Evolutionary conservation across 345 rosid genomes (phyloP), one percentile per base, ranked within the genome.

Genomic region (Eucalyptus fibrosa): DNA sequence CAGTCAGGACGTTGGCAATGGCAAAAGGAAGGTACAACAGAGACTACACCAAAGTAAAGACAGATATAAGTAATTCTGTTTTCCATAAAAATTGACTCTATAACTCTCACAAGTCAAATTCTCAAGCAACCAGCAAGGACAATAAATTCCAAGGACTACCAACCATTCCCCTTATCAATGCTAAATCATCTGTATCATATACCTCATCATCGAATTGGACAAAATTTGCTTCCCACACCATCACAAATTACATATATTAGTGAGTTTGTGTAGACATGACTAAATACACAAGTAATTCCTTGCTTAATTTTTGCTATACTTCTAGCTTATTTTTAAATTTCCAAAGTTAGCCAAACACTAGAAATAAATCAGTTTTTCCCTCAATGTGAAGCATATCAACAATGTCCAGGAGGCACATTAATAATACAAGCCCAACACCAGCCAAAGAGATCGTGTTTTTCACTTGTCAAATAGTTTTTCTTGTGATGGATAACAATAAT

Each of bases 11-110:
- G 83, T 98, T 98, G 87, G 99, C 99, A 86, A 98, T 93, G 90
- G 99, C 99, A 89, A 98, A 93, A 14, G 99, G 99, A 92, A 98
- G 97, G 93, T 94, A 96, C 88, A 98, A 89, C 37, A 98, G 94
- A 18, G 99, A 98, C 99, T 98, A 94, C 94, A 89, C 67, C 87
- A 87, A 88, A 55, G 72, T 65, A 72, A 82, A 90, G 65, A 86
- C 21, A 26, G 56, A 92, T 67, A 72, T 88, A 14, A 91, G 34
- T 26, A 56, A 77, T 87, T 72, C 37, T 65, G 42, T 47, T 67
- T 47, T 65, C 69, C 49, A 81, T 89, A 50, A 30, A 87, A 89
- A 85, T 82, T 51, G 26, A 77, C 83, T 37, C 16, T 1, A 77
- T 40, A 77, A 77, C 83, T 77, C 83, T 77, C 47, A 37, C 14